Base-by-base conservation (phyloP, 2,329 filamentous ascomycete genomes). In the Botrytis galanthina region DNA sequence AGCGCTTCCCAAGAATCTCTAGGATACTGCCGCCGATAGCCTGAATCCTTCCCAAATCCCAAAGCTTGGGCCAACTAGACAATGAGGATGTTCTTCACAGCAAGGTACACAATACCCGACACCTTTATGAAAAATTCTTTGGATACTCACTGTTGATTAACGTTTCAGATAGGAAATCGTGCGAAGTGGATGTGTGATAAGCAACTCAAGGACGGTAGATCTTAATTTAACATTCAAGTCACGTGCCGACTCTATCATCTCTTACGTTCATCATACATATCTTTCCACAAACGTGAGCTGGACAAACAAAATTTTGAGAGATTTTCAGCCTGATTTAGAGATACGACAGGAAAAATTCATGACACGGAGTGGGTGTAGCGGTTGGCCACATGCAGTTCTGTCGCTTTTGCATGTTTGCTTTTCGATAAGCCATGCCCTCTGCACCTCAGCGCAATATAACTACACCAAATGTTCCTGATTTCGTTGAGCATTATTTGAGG, bases 1-100 rank as follows among this genome's bases (percentile, higher is more conserved):
- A 57, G 48, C 35, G 35, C 66, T 59, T 69, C 48, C 37, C 18
- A 57, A 57, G n/a, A 29, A n/a, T 42, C n/a, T 44, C 48, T 20
- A 44, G 51, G 6, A 44, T 39, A 44, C 18, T 42, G 51, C 48
- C 35, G 37, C 48, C 20, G n/a, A 69, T 44, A 32, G 6, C 35
- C 18, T 59, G 10, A 20, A 69, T 69, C 66, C 66, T 57, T 57
- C 35, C 18, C 35, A 44, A 44, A 69, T 69, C 48, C 48, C 42
- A 29, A n/a, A 69, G 48, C 37, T n/a, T 7, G 18, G 66, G 18
- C 9, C 35, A 57, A 35, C 7, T 69, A 26, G 16, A 39, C 29
- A 35, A 57, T 42, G 35, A 22, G 22, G 46, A 29, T 4, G 46
- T 22, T 67, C n/a, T 57, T 29, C 26, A 3, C n/a, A 57, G 39